Percentiles rank a stretch among this genome's conserved stretches.
Evolutionary conservation across 1,284 basidiomycete genomes (phyloP).

Genomic region (Leccinum subrobustum): DNA sequence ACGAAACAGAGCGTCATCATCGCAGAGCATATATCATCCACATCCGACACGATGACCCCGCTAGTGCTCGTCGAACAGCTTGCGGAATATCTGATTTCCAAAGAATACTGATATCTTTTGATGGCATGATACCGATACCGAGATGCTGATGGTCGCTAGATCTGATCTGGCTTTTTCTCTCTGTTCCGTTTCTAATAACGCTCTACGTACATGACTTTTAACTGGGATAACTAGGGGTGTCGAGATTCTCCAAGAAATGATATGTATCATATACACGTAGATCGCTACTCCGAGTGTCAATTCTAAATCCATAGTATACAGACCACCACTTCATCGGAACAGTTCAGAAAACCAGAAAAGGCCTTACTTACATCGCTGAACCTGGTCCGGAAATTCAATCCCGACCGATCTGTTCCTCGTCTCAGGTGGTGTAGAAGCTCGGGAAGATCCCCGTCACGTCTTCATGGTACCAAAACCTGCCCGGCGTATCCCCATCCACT

Average conservation of each 20-base stretch:
- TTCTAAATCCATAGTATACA: not conserved
- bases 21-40: constrained; percentile 57
- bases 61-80: constrained; percentile 73
- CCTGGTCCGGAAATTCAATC: not conserved
- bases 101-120: constrained; percentile 20
- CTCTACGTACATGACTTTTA: not conserved
- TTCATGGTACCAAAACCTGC: constrained; percentile 34
- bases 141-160: not conserved
- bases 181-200: not conserved
- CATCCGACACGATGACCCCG: constrained; percentile 51
- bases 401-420: not conserved
- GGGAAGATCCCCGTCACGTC: constrained; percentile 36
- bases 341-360: not conserved
- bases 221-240: not conserved
- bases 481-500: constrained; percentile 3
- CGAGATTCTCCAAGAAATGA: not conserved
- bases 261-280: constrained; percentile 1
- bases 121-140: not conserved
- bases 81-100: constrained; percentile 76
- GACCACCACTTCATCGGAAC: not conserved
- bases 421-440: constrained; percentile 30
- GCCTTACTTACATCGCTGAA: not conserved
- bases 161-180: not conserved
- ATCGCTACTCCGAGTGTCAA: not conserved
- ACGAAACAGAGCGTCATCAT: constrained; percentile 88